A percentile compares a stretch with the other conserved stretches of the same genome.
These are phyloP conservation scores for Tolypocladium ovalisporum DNA, from an alignment of 2,329 filamentous ascomycete genomes.

Conservation along the genomic window DNA sequence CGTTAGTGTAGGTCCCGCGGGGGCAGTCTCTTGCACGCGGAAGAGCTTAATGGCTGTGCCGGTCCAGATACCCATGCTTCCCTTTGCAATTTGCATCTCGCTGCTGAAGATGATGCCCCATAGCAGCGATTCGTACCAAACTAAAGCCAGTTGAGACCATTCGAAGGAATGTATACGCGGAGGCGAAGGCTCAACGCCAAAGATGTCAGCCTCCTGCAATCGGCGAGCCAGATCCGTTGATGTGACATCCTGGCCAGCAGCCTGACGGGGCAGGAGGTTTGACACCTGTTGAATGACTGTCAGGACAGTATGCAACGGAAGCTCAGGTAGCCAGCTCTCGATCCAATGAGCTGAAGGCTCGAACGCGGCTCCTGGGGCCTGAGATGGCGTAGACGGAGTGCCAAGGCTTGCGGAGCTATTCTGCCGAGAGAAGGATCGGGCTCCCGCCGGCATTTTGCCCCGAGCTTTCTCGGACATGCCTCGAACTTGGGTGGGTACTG, in stretches of 20 bases:
- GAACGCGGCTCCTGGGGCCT: slow-evolving; percentile 52
- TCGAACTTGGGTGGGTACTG: slow-evolving; percentile 68
- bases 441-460: slow-evolving; percentile 84
- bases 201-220: slow-evolving; percentile 51
- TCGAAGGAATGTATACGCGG: slow-evolving; percentile 82
- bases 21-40: slow-evolving; percentile 73
- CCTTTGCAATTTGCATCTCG: slow-evolving; percentile 79
- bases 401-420: slow-evolving; percentile 78
- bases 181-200: slow-evolving; percentile 63
- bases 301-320: slow-evolving; percentile 79
- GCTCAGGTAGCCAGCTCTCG: slow-evolving; percentile 83
- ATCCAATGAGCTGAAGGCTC: slow-evolving; percentile 78
- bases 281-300: slow-evolving; percentile 60
- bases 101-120: slow-evolving; percentile 89
- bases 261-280: slow-evolving; percentile 43
- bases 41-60: slow-evolving; percentile 83
- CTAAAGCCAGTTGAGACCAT: slow-evolving; percentile 81
- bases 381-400: slow-evolving; percentile 48
- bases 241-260: slow-evolving; percentile 29
- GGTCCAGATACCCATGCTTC: slow-evolving; percentile 89
- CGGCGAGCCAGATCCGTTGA: slow-evolving; percentile 36
- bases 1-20: slow-evolving; percentile 68
- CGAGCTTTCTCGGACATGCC: slow-evolving; percentile 97
- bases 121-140: slow-evolving; percentile 91
- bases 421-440: slow-evolving; percentile 75